Base-by-base conservation (phyloP, 2,329 filamentous ascomycete genomes). In the Pyricularia grisea region DNA sequence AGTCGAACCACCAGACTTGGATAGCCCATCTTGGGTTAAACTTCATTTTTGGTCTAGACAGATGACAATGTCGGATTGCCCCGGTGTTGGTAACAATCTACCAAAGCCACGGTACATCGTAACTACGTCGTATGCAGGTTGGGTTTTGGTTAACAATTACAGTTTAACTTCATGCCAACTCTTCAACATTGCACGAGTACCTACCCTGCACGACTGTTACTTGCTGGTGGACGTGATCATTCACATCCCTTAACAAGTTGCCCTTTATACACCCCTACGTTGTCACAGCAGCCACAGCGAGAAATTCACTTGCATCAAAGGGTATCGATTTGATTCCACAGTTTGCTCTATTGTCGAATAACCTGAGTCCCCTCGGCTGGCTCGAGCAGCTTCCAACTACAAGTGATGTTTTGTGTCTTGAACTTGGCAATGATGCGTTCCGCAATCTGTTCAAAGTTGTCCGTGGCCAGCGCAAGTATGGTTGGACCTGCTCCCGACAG, bases 401-500 rank as follows among this genome's bases (percentile, higher is more conserved):
- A 98, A 31, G 85, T 84, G 74, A 98, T 92, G 73, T 86, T 83
- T 78, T 93, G 86, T 74, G 86, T 79, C 74, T 87, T 85, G 81
- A 98, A 94, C 74, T 88, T 87, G 42, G 83, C 81, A 71, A 97
- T 88, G 74, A 97, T 93, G 75, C 88, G 87, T 67, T 88, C 81
- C 3, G 95, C 94, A 74, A 99, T 98, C 70, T 88, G 84, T 70
- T 93, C 90, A 77, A 97, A 98, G 81, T 97, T 92, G 73, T 90
- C 85, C 1, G 94, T 97, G 1, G 95, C 95, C 60, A 99, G 85
- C 3, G 94, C 95, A 64, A 99, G 83, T 72, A 99, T 97, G 31
- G 94, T 98, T 27, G 95, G 95, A 0, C 95, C 95, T 9, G 95
- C 95, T 25, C 95, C 95, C 0, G 94, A 97, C 30, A 99, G 84